Evolutionary conservation across 805 yeast species (phyloP).

Genomic region (Candida silvicultrix): DNA sequence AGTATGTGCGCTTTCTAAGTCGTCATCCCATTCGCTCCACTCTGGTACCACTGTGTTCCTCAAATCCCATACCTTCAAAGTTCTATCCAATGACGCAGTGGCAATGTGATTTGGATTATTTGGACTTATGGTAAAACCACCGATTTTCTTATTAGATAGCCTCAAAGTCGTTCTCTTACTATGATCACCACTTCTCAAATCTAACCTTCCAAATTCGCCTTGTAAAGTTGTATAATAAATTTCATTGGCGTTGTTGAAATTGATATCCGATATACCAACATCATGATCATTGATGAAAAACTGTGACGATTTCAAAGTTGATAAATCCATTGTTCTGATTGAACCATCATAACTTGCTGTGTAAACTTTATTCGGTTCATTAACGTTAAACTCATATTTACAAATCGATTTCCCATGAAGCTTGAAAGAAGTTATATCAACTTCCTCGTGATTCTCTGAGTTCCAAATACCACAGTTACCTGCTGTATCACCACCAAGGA

Average conservation of each 20-base stretch:
- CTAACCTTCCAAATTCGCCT: constrained; percentile 77
- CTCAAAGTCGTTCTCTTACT: constrained; percentile 29
- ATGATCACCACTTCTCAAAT: constrained; percentile 46
- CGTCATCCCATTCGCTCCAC: constrained; percentile 57
- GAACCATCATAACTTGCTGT: constrained; percentile 88
- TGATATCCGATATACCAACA: constrained; percentile 71
- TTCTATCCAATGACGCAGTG: constrained; percentile 84
- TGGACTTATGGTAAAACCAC: constrained; percentile 83
- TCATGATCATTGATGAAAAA: constrained; percentile 50
- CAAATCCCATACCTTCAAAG: constrained; percentile 82
- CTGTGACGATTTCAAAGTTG: constrained; percentile 52
- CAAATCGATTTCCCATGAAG: constrained; percentile 76
- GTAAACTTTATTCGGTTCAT: constrained; percentile 46
- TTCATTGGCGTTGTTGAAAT: constrained; percentile 48
- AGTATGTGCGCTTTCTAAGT: constrained; percentile 26
- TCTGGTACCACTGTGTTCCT: constrained; percentile 42
- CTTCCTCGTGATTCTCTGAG: constrained; percentile 36
- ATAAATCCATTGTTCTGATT: constrained; percentile 64
- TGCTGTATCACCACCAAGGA: constrained; percentile 83
- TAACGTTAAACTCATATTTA: constrained; percentile 47
- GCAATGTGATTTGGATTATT: constrained; percentile 57
- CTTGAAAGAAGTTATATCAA: constrained; percentile 55
- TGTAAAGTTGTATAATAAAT: constrained; percentile 70
- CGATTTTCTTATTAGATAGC: constrained; percentile 86
- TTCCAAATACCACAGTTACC: constrained; percentile 92